A percentile compares a stretch with the other conserved stretches of the same genome.
phyloP scores from a whole-genome alignment of 1,284 basidiomycete species.

The Wallemia hederae region DNA sequence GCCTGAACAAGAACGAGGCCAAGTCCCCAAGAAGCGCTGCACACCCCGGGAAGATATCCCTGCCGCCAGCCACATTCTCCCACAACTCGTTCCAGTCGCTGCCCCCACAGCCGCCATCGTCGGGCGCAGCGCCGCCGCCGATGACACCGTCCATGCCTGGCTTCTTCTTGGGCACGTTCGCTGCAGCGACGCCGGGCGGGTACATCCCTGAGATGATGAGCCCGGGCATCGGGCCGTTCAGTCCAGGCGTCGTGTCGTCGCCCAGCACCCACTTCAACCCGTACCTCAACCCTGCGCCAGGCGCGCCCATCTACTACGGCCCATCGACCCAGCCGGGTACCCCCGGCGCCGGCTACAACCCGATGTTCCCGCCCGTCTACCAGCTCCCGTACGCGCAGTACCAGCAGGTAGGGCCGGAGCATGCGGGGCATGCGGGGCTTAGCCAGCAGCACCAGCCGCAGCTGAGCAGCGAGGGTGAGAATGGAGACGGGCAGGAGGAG shows the following conservation, averaged over 20 bases:
- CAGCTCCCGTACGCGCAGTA: neutral
- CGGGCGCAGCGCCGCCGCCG: neutral
- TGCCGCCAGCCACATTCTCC: conserved; percentile 9
- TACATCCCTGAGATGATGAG: conserved; percentile 8
- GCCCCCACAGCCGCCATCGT: neutral
- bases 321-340: conserved; percentile 2
- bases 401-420: no score
- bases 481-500: neutral
- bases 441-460: neutral
- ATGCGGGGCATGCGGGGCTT: no score
- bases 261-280: conserved; percentile 12
- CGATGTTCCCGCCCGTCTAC: conserved; percentile 2
- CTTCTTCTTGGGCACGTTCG: conserved; percentile 7
- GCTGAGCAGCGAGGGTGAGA: neutral
- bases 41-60: neutral
- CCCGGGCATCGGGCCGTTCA: conserved; percentile 8
- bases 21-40: neutral
- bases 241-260: conserved; percentile 4
- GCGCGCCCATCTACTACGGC: conserved; percentile 14
- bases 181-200: conserved; percentile 5
- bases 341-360: conserved; percentile 1
- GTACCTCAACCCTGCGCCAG: conserved; percentile 18
- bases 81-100: neutral
- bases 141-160: conserved; percentile 10
- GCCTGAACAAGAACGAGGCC: neutral